Evolutionary conservation across 1,139 yeast species (phyloP), one percentile per base, ranked within the genome.

Genomic region (Arxiozyma slooffiae): DNA sequence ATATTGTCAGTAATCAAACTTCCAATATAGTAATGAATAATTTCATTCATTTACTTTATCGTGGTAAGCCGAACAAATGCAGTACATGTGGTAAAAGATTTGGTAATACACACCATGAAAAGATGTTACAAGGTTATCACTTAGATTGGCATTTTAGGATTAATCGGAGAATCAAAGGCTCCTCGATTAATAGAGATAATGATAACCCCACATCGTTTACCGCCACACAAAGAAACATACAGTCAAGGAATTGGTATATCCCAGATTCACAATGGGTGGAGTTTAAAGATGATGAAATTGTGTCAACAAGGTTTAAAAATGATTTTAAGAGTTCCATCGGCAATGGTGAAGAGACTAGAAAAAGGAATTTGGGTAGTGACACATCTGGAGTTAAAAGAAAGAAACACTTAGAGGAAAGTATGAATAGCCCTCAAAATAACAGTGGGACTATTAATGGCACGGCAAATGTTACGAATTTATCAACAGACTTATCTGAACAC

Each of bases 131-230:
- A 54, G 69, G 73, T 44, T 73, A 74, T 8, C 98, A 92, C 68
- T 71, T 88, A 59, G 98, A 92, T 68, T 92, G 97, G 97, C 98
- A 92, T 71, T 89, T 89, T 72, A 79, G 97, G 62, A 85, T 88
- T 50, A 90, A 88, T 67, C 86, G 85, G 62, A 83, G 86, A 60
- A 72, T 85, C 48, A 79, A 85, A 46, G 83, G 67, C 26, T 56
- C 66, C 7, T 55, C 55, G 16, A 20, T 77, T 41, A 68, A 73
- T 9, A 60, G 66, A 43, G 79, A 81, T 38, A 50, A 50, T 34
- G 50, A 41, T 40, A 52, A 51, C 36, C 48, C 51, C 9, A 22
- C 52, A 4, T 43, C 53, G 2, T 49, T 49, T n/a, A 55, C 57
- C 17, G 53, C 63, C 1, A 57, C 64, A 1, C 61, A 62, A 38